Base-by-base conservation (phyloP, 2,329 filamentous ascomycete genomes). In the Pseudocercospora fijiensis region DNA sequence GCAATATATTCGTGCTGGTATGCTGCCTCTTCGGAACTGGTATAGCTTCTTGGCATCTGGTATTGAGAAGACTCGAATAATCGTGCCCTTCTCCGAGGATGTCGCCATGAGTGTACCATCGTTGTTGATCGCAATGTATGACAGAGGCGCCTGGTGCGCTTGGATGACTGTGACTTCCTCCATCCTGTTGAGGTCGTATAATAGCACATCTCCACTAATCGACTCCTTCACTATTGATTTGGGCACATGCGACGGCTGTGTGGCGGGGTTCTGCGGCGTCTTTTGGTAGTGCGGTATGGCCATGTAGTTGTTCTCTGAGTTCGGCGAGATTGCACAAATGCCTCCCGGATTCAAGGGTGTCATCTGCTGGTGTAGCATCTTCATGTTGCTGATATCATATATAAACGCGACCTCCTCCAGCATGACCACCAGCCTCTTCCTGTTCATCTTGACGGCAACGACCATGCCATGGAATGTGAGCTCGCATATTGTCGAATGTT, bases 341-440 rank as follows among this genome's bases (percentile, higher is more conserved):
- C 87, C 86, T 67, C 87, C 88, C 0, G 93, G 91, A 73, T 99
- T 99, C 6, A 95, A 91, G 3, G 94, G 97, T 5, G 94, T 98
- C 64, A 92, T 88, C 68, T 98, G 96, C 5, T 92, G 96, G 77
- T 92, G 90, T 45, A 98, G 83, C 63, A 98, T 86, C 73, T 90
- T 94, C 94, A 99, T 98, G 76, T 97, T 98, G 78, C 93, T 92
- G 69, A 99, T 98, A 77, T 99, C 95, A 81, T 99, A 99, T 56
- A 99, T 85, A 79, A 98, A 99, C 67, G 98, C 96, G 76, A 96
- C 90, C 72, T 96, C 92, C 76, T 99, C 95, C 62, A 98, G 84
- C 13, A 98, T 89, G 30, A 99, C 93, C 11, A 95, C 92, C 26
- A 99, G 85, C 41, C 95, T 88, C 78, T 97, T 98, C 70, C 95